Evolutionary conservation across 495 filamentous ascomycete species (phyloP), one percentile per base, ranked within the genome.

Genomic region (Hypoxylon fuscum): DNA sequence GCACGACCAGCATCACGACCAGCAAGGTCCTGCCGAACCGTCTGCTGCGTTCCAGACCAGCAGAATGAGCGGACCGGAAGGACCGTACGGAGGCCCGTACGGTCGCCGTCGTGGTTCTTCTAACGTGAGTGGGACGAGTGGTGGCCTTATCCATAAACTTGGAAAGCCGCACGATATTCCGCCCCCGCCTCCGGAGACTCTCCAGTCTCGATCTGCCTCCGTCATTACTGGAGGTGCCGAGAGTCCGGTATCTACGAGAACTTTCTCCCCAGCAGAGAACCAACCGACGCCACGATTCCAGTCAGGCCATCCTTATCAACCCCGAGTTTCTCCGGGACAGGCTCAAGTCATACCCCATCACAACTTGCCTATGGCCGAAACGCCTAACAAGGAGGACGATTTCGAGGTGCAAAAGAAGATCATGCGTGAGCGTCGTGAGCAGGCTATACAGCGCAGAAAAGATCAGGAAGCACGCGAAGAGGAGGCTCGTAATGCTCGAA

Each of bases 81-180:
- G 78, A 11, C 80, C 87, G 3, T 96, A 87, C 46, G 90, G 93
- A 55, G 84, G 78, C 11, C 80, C 87, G 3, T 96, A 91, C 82
- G 84, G 82, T 22, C 87, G 93, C 53, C 86, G 92, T 41, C 88
- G 96, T 41, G 88, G 89, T 46, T 97, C 94, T n/a, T 97, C 94
- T 1, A 97, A 93, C 68, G 90, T 96, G 23, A 97, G 94, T 71
- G 94, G 93, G 25, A 92, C 91, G 54, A 97, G 93, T 74, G 90
- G 89, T 38, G 83, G 81, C 42, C 85, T 85, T 68, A 82, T 81
- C 50, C 72, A 80, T 50, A 74, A 78, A 15, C 64, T 78, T 44
- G 71, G 69, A 46, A 76, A 74, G 62, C 75, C 74, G n/a, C 74
- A 74, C 25, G 83, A 84, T 29, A 74, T 79, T 49, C 71, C 73